Evolutionary conservation across 2,329 filamentous ascomycete genomes (phyloP).

Genomic region (Thelonectria discophora): DNA sequence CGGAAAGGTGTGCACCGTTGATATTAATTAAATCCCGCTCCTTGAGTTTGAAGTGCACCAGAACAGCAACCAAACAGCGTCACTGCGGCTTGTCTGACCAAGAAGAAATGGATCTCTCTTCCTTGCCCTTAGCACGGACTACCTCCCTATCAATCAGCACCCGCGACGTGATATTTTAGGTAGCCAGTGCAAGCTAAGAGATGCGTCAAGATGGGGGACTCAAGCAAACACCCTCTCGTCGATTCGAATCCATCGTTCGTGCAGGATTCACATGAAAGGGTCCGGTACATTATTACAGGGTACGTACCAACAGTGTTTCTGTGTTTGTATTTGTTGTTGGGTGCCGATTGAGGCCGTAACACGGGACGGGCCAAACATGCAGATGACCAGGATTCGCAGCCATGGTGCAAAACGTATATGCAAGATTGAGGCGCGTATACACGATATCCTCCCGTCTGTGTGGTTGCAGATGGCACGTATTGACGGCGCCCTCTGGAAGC

Average conservation of each 20-base stretch:
- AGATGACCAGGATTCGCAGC: constrained; percentile 8
- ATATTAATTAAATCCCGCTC: not conserved
- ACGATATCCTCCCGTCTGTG: constrained; percentile 5
- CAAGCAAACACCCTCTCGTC: not conserved
- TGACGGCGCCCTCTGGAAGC: not conserved
- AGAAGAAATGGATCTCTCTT: not conserved
- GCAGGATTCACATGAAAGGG: constrained; percentile 9
- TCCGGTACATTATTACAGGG: constrained; percentile 28
- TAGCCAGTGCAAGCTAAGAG: not conserved
- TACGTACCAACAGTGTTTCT: not conserved
- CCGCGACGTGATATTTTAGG: not conserved
- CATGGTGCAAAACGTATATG: constrained; percentile 11
- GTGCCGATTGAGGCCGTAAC: not conserved
- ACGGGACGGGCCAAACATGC: constrained; percentile 13
- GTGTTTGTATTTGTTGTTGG: too few species aligned
- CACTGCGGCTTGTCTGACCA: not conserved
- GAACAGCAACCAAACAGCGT: not conserved
- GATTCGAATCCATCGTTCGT: constrained; percentile 5
- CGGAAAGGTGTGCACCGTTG: not conserved
- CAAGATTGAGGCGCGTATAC: constrained; percentile 13
- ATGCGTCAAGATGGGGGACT: constrained; percentile 6
- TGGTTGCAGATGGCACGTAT: constrained; percentile 11
- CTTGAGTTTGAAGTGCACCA: not conserved
- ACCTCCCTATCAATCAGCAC: too few species aligned
- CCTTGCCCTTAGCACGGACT: too few species aligned